Evolutionary conservation across 2,329 filamentous ascomycete genomes (phyloP).

Genomic region (Cercospora sp.): DNA sequence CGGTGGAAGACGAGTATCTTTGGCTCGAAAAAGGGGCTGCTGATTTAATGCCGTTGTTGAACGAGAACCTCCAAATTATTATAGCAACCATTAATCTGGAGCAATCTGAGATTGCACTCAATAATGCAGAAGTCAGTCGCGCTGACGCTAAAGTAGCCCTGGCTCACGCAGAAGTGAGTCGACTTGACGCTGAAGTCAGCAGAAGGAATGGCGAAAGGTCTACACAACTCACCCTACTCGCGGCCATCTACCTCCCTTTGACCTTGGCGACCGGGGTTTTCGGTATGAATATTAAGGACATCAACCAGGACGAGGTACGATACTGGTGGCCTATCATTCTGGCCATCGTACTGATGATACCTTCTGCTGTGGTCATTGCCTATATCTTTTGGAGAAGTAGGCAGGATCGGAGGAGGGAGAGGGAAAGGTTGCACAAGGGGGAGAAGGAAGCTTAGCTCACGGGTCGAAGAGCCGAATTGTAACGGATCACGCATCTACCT

Average conservation of each 20-base stretch:
- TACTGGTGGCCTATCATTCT: background rate
- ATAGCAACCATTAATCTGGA: too few relatives aligned
- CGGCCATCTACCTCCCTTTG: background rate
- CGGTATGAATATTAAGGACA: background rate
- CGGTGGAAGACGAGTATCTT: too few relatives aligned
- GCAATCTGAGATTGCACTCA: too few relatives aligned
- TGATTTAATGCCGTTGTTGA: too few relatives aligned
- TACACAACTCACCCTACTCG: background rate
- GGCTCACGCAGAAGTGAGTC: too few relatives aligned
- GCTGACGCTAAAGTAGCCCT: too few relatives aligned
- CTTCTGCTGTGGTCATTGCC: background rate
- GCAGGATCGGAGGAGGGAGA: background rate
- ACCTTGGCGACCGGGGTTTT: background rate
- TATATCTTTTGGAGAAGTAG: background rate
- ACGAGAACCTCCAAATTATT: too few relatives aligned
- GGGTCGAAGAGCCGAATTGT: too few relatives aligned
- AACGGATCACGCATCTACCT: too few relatives aligned
- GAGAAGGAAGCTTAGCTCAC: too few relatives aligned
- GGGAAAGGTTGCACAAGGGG: background rate
- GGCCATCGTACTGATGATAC: background rate
- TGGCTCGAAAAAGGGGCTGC: too few relatives aligned
- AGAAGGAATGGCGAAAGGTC: background rate
- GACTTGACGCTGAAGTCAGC: background rate
- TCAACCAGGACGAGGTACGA: background rate
- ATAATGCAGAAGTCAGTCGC: too few relatives aligned